phyloP scores from a whole-genome alignment of 768 basidiomycete species.

The Polyporus arcularius region DNA sequence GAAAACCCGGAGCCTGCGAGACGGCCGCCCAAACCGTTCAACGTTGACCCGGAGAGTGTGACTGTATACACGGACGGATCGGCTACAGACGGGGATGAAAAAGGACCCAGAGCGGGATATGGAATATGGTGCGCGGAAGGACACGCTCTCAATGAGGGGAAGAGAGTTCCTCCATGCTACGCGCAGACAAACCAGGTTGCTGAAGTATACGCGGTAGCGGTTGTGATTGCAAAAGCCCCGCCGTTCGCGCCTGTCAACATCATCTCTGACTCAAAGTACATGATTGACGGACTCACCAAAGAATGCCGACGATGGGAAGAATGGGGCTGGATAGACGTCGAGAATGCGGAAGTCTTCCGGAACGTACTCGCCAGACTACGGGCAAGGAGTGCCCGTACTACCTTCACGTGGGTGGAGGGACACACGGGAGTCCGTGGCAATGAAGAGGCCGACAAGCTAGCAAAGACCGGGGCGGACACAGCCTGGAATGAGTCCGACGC shows the following conservation, averaged over 20 bases:
- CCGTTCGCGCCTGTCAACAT: slow-evolving; percentile 14
- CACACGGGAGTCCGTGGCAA: slow-evolving; percentile 9
- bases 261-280: slow-evolving; percentile 26
- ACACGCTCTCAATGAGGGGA: background rate
- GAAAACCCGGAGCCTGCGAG: background rate
- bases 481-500: background rate
- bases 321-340: background rate
- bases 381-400: background rate
- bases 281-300: slow-evolving; percentile 8
- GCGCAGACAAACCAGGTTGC: background rate
- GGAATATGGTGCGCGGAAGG: background rate
- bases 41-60: background rate
- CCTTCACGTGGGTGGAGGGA: slow-evolving; percentile 21
- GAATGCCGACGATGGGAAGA: slow-evolving; percentile 11
- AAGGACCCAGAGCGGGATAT: background rate
- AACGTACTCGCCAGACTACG: background rate
- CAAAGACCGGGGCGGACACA: background rate
- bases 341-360: background rate
- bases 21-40: background rate
- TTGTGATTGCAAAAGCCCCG: background rate
- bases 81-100: background rate
- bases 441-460: slow-evolving; percentile 12
- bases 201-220: slow-evolving; percentile 21
- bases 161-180: background rate
- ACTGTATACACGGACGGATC: slow-evolving; percentile 1